Evolutionary conservation across 2,329 filamentous ascomycete species (phyloP).

Genomic region (Scedosporium minutisporum): DNA sequence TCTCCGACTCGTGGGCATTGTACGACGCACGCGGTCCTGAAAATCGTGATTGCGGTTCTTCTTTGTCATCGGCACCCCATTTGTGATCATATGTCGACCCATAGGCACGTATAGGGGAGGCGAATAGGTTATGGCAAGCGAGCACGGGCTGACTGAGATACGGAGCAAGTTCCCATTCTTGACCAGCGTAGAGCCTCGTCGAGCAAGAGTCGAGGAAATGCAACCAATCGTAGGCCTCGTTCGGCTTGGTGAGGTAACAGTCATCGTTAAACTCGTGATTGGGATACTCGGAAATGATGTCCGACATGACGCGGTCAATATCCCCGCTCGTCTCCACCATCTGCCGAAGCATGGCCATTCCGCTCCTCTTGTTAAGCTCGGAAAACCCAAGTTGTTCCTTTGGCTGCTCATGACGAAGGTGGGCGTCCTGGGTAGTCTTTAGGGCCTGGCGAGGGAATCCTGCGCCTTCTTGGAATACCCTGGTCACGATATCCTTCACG

Average conservation of each 20-base stretch:
- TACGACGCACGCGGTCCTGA: constrained; percentile 75
- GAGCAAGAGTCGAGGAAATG: constrained; percentile 84
- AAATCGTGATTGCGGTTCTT: constrained; percentile 57
- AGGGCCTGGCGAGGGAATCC: constrained; percentile 58
- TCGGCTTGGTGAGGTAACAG: constrained; percentile 78
- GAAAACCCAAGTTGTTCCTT: constrained; percentile 57
- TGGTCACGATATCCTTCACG: constrained; percentile 62
- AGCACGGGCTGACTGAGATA: constrained; percentile 82
- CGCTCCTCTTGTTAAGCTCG: constrained; percentile 61
- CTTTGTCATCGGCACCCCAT: constrained; percentile 37
- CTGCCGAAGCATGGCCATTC: constrained; percentile 61
- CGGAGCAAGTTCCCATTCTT: constrained; percentile 85
- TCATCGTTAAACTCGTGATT: constrained; percentile 89
- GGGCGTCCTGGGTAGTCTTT: constrained; percentile 21
- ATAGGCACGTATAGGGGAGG: constrained; percentile 51
- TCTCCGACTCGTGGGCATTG: constrained; percentile 68
- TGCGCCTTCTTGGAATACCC: constrained; percentile 71
- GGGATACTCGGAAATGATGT: constrained; percentile 81
- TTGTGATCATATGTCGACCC: constrained; percentile 25
- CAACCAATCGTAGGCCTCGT: constrained; percentile 85
- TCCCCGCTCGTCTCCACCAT: constrained; percentile 76
- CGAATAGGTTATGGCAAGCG: constrained; percentile 86
- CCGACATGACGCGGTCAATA: constrained; percentile 65
- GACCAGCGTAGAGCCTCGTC: constrained; percentile 65
- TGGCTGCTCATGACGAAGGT: constrained; percentile 39